phyloP scores from a whole-genome alignment of 306 rosid species.

The Lathyrus tuberosus region DNA sequence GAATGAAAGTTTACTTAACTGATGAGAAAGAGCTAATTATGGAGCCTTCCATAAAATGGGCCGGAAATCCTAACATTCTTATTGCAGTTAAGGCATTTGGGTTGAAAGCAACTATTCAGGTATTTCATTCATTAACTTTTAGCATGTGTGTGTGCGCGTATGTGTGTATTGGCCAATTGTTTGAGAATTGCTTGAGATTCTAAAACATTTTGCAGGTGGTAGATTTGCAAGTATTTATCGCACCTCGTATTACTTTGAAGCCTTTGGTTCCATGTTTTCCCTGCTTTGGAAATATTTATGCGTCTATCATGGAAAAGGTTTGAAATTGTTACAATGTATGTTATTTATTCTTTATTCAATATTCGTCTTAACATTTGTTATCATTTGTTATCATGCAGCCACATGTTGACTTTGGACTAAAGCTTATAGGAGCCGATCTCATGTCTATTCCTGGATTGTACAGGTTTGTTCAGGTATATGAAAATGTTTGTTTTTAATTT shows the following conservation, averaged over 20 bases:
- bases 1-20: constrained; percentile 83
- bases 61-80: constrained; percentile 78
- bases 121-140: background rate
- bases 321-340: constrained; percentile 22
- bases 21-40: constrained; percentile 92
- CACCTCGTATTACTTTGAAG: constrained; percentile 86
- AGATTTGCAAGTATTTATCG: constrained; percentile 75
- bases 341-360: background rate
- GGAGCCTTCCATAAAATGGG: constrained; percentile 88
- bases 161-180: too few species aligned
- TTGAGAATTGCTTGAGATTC: background rate
- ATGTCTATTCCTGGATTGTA: constrained; percentile 94
- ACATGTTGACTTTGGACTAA: constrained; percentile 84
- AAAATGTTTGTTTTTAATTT: background rate
- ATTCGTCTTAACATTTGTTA: background rate
- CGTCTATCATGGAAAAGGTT: constrained; percentile 95
- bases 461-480: constrained; percentile 77
- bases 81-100: constrained; percentile 78
- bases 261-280: constrained; percentile 96
- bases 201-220: constrained; percentile 54
- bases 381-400: constrained; percentile 68
- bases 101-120: constrained; percentile 86
- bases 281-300: constrained; percentile 78
- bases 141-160: too few species aligned
- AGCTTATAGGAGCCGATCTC: constrained; percentile 76